Conservation (phyloP, 257 asterid genomes). For the Anisodus acutangulus region DNA sequence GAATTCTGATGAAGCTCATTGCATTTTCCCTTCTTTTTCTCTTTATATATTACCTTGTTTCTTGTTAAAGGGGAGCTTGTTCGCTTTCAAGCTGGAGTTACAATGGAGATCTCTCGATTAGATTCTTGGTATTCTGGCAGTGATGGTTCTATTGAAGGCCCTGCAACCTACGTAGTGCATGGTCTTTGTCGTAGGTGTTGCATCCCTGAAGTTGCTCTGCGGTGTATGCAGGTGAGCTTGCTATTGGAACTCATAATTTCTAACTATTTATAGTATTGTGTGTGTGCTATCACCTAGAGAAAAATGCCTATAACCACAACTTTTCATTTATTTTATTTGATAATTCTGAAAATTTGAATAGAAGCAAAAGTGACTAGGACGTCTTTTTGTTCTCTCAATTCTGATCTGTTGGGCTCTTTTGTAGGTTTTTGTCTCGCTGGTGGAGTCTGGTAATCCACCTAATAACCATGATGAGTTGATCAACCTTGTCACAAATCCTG, state of each 20-base stretch:
- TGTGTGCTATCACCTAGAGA: not conserved
- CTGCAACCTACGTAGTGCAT: conserved; percentile 83
- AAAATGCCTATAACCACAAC: not conserved
- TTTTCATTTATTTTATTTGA: not conserved
- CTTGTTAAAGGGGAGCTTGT: conserved; percentile 75
- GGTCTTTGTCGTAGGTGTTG: conserved; percentile 99
- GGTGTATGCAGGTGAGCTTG: conserved; percentile 86
- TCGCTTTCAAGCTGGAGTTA: conserved; percentile 88
- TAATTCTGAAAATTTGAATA: not conserved
- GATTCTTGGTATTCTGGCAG: conserved; percentile 93
- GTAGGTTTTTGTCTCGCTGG: conserved; percentile 80
- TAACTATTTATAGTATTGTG: not conserved
- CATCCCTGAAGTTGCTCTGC: conserved; percentile 87
- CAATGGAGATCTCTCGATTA: conserved; percentile 85
- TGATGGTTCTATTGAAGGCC: conserved; percentile 74
- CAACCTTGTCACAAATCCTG: conserved; percentile 73
- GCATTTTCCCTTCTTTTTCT: not conserved
- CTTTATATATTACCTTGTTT: not conserved
- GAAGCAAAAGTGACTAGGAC: conserved; percentile 13
- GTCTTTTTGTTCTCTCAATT: not conserved
- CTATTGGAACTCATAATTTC: not conserved
- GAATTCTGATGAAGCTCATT: conserved; percentile 15
- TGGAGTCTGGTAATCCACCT: conserved; percentile 70
- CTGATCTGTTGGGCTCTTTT: conserved; percentile 28
- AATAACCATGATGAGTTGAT: conserved; percentile 74